Percentiles rank a stretch among this genome's conserved stretches.
Evolutionary conservation across 1,284 basidiomycete genomes (phyloP).

Genomic region (Microbotryum saponariae): DNA sequence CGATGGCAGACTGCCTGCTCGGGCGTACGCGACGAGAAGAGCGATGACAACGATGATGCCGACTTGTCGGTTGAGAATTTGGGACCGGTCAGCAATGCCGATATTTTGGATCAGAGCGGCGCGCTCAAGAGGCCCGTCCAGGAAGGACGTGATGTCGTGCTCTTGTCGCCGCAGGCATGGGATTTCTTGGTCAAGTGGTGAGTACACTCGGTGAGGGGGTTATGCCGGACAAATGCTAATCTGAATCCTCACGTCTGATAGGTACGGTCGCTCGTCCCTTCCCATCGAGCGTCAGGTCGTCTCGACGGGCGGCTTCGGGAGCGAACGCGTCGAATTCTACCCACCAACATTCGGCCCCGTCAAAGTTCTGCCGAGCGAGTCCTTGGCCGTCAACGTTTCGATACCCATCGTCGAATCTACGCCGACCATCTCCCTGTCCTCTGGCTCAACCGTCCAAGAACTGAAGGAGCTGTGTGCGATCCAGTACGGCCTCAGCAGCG

Average conservation of each 20-base stretch:
- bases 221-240: background rate
- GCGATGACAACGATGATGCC: conserved; percentile 51
- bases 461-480: conserved; percentile 34
- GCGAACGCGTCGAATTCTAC: conserved; percentile 57
- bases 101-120: conserved; percentile 49
- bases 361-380: conserved; percentile 37
- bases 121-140: conserved; percentile 41
- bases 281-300: conserved; percentile 62
- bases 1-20: conserved; percentile 64
- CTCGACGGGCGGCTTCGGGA: conserved; percentile 31
- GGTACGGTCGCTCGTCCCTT: conserved; percentile 59
- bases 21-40: conserved; percentile 56
- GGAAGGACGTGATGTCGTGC: conserved; percentile 70
- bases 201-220: conserved; percentile 35
- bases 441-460: conserved; percentile 32
- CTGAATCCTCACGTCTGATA: conserved; percentile 37
- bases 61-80: conserved; percentile 44
- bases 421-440: conserved; percentile 31
- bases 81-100: conserved; percentile 65
- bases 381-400: conserved; percentile 10
- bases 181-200: conserved; percentile 59
- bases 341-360: conserved; percentile 64
- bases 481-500: conserved; percentile 10
- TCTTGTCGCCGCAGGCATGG: conserved; percentile 68
- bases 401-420: conserved; percentile 13